Base-by-base conservation (phyloP, 2,329 filamentous ascomycete species). In the Chrysosporium queenslandicum region DNA sequence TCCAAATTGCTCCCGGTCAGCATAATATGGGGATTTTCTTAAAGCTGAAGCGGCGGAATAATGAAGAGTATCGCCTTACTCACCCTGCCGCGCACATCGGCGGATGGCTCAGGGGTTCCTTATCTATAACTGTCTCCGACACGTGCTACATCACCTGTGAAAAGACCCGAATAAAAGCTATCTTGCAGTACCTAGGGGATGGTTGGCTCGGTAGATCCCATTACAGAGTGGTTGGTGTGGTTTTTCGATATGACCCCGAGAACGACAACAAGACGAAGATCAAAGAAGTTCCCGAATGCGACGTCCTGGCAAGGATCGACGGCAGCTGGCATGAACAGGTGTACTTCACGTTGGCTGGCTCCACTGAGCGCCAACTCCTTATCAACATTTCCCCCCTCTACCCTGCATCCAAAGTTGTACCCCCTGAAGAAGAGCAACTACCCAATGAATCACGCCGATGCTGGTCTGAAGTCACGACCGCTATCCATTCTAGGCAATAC, bases 11-110 rank as follows among this genome's bases (percentile, higher is more conserved):
- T 20, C 88, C 92, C 0, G 92, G 92, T 57, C 83, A 90, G 65
- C 88, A 94, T 73, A 98, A 98, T 68, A 76, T 94, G 59, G 92
- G 92, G 58, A 97, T 98, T 61, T 98, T 96, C 71, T 84, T 98
- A 67, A 90, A 81, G 8, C 72, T 97, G 23, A 81, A 88, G 62
- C 84, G 82, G 58, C 78, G 86, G 50, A 81, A 85, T 60, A 80
- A 91, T 64, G 92, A 98, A 72, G 86, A 90, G 56, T 98, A 98
- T 68, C 89, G 94, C 65, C 79, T 98, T 56, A 95, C 86, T 4
- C 92, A 98, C 69, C 92, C 92, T 3, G 83, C 87, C n/a, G 92
- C 92, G 5, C 87, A 94, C 64, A 76, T 98, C 1, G 89, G 90
- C 25, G 92, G 92, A 16, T 75, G 98, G 50, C 71, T 98, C 42